Percentiles rank a stretch among this genome's conserved stretches.
These are phyloP conservation scores for Collybia nuda DNA, from an alignment of 768 basidiomycete species.

Conservation along the genomic window DNA sequence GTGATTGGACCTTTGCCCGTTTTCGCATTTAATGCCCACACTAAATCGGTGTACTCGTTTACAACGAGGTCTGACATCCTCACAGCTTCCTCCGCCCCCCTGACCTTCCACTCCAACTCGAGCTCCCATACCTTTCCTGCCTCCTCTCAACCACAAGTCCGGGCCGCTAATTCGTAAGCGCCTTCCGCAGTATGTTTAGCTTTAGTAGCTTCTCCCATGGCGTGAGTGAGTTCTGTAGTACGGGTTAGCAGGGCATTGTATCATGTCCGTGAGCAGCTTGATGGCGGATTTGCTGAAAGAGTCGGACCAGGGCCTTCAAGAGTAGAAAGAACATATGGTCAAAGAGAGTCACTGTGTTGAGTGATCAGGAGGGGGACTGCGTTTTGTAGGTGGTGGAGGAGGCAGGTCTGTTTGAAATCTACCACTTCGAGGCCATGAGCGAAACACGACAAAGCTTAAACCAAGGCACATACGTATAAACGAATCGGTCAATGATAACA, in stretches of 20 bases:
- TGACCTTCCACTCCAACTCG: conserved; percentile 44
- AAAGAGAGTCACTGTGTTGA: too few species aligned
- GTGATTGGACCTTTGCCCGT: conserved; percentile 13
- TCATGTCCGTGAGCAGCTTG: too few species aligned
- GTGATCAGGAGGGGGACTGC: too few species aligned
- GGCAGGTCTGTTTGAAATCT: too few species aligned
- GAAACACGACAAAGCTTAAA: too few species aligned
- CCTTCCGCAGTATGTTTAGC: conserved; percentile 43
- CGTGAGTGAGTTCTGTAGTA: conserved; percentile 44
- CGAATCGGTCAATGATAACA: too few species aligned
- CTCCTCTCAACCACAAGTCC: conserved; percentile 55
- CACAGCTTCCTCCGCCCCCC: conserved; percentile 53
- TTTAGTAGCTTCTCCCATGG: conserved; percentile 41
- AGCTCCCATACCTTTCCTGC: conserved; percentile 47
- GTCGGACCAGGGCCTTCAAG: too few species aligned
- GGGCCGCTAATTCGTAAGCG: conserved; percentile 56
- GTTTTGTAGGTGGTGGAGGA: too few species aligned
- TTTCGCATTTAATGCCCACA: conserved; percentile 59
- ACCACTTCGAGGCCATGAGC: too few species aligned
- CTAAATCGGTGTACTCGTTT: conserved; percentile 74
- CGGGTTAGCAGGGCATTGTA: conserved; percentile 46
- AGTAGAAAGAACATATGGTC: too few species aligned
- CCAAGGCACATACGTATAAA: too few species aligned
- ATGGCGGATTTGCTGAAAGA: too few species aligned
- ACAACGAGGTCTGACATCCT: conserved; percentile 66